phyloP scores from a whole-genome alignment of 345 rosid genomes.

The Dipteronia sinensis region DNA sequence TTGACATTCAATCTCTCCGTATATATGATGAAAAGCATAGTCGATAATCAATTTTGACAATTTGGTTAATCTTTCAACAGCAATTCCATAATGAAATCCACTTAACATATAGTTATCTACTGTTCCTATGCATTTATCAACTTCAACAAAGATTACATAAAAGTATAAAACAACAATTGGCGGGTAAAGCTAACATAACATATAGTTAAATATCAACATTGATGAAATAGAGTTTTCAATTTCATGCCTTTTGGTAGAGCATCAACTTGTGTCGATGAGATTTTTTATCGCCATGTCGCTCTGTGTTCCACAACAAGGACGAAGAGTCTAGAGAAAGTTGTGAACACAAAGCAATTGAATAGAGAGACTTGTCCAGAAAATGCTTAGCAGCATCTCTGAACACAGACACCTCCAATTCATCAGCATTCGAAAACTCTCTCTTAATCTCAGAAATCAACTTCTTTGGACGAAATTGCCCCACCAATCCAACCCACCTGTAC shows the following conservation, averaged over 20 bases:
- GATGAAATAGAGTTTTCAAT: conserved; percentile 19
- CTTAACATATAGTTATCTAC: too few relatives aligned
- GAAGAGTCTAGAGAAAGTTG: conserved; percentile 56
- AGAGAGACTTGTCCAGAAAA: conserved; percentile 72
- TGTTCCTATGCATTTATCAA: background rate
- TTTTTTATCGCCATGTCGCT: conserved; percentile 58
- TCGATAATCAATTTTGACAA: background rate
- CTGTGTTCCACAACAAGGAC: conserved; percentile 54
- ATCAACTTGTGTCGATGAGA: conserved; percentile 59
- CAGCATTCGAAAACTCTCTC: conserved; percentile 50
- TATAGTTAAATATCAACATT: background rate
- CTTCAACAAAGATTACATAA: too few relatives aligned
- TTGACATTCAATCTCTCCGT: background rate
- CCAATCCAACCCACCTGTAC: conserved; percentile 73
- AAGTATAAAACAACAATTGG: too few relatives aligned
- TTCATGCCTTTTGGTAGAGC: conserved; percentile 65
- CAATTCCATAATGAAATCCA: background rate
- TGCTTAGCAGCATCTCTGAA: conserved; percentile 59
- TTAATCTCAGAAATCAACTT: conserved; percentile 64
- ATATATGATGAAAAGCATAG: background rate
- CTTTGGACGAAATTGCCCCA: conserved; percentile 81
- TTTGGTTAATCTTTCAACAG: too few relatives aligned
- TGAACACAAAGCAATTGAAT: conserved; percentile 61
- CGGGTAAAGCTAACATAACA: too few relatives aligned
- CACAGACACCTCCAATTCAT: conserved; percentile 52